These are phyloP conservation scores for Eleusine coracana DNA, from an alignment of 176 grass and related monocot species.

Conservation along the genomic window DNA sequence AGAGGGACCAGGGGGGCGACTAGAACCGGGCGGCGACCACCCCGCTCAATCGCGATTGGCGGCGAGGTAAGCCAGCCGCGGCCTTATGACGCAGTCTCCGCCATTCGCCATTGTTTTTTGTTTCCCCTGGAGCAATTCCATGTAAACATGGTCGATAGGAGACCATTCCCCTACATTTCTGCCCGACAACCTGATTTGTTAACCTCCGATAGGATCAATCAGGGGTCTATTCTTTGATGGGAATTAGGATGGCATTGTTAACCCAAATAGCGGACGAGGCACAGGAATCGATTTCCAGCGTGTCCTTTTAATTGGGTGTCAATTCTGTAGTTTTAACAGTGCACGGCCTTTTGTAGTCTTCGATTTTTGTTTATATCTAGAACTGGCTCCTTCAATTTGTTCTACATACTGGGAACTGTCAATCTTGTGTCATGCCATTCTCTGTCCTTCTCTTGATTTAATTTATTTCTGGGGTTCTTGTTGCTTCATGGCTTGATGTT, in stretches of 20 bases:
- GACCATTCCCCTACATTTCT: background rate
- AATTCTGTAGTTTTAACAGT: background rate
- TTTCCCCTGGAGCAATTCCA: background rate
- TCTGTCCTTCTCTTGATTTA: background rate
- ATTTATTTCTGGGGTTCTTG: background rate
- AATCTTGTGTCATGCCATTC: background rate
- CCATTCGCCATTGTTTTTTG: background rate
- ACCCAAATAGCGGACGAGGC: background rate
- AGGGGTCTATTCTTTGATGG: background rate
- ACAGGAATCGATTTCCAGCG: background rate
- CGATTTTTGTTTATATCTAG: background rate
- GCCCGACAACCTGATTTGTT: background rate
- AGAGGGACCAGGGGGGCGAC: background rate
- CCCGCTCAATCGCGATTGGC: background rate
- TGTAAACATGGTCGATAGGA: background rate
- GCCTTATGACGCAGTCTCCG: background rate
- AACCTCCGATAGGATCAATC: background rate
- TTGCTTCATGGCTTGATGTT: background rate
- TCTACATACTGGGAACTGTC: background rate
- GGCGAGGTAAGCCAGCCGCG: conserved; percentile 12
- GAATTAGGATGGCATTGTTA: background rate
- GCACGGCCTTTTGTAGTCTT: background rate
- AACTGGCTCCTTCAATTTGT: background rate
- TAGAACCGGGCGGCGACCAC: background rate
- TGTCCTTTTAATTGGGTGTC: background rate